Percentiles rank a stretch among this genome's conserved stretches.
Evolutionary conservation across 495 filamentous ascomycete species (phyloP).

Genomic region (Xylaria venustula): DNA sequence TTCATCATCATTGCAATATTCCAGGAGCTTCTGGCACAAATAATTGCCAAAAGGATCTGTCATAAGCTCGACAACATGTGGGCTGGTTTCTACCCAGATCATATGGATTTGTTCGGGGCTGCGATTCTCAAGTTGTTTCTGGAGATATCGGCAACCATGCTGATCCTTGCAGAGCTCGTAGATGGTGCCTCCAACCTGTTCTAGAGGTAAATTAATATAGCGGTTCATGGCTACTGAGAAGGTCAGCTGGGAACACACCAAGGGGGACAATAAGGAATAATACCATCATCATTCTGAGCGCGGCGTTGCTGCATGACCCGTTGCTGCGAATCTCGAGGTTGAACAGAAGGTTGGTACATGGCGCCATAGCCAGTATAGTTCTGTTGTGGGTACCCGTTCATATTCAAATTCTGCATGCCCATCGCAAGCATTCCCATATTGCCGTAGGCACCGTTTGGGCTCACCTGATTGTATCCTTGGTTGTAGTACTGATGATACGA

Average conservation of each 20-base stretch:
- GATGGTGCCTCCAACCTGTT: conserved; percentile 75
- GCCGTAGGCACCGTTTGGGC: conserved; percentile 31
- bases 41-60: conserved; percentile 99
- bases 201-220: conserved; percentile 74
- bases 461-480: conserved; percentile 27
- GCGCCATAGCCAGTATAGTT: conserved; percentile 44
- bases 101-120: conserved; percentile 78
- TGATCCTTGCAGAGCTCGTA: conserved; percentile 93
- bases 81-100: conserved; percentile 89
- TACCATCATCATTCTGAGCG: conserved; percentile 62
- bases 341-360: conserved; percentile 45
- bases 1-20: conserved; percentile 90
- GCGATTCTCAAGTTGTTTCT: conserved; percentile 94
- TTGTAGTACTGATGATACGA: conserved; percentile 48
- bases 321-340: conserved; percentile 63
- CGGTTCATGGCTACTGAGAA: conserved; percentile 55
- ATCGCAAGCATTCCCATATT: conserved; percentile 57
- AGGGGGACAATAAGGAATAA: conserved; percentile 5
- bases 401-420: conserved; percentile 57
- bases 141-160: conserved; percentile 91
- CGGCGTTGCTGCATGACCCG: conserved; percentile 70
- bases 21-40: conserved; percentile 93
- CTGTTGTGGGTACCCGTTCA: conserved; percentile 52
- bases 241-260: conserved; percentile 14
- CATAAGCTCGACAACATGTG: conserved; percentile 94